Evolutionary conservation across 2,329 filamentous ascomycete genomes (phyloP).

Genomic region (Diaporthe velutina): DNA sequence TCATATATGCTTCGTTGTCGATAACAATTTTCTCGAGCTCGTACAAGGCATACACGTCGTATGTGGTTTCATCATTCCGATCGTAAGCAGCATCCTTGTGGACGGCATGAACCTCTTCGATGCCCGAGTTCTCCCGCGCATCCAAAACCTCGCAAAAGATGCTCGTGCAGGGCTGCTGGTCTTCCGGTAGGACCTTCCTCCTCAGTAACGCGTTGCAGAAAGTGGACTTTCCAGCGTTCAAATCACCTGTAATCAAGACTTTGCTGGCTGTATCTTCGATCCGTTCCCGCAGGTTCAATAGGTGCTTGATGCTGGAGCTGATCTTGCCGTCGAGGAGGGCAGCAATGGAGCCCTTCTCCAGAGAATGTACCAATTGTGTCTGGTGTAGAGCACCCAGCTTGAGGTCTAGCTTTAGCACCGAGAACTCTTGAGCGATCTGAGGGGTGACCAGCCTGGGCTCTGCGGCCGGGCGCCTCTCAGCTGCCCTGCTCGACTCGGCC

Average conservation of each 20-base stretch:
- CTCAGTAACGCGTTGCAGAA: slow-evolving; percentile 98
- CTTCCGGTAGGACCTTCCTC: slow-evolving; percentile 92
- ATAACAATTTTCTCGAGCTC: slow-evolving; percentile 91
- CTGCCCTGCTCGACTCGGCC: slow-evolving; percentile 80
- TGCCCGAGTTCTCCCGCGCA: slow-evolving; percentile 86
- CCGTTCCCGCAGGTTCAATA: slow-evolving; percentile 86
- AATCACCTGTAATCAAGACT: slow-evolving; percentile 92
- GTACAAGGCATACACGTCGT: slow-evolving; percentile 83
- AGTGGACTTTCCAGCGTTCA: slow-evolving; percentile 98
- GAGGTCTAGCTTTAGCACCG: slow-evolving; percentile 92
- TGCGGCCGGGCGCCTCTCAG: slow-evolving; percentile 69
- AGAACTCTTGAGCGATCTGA: slow-evolving; percentile 96
- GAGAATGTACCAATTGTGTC: slow-evolving; percentile 90
- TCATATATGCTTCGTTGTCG: slow-evolving; percentile 88
- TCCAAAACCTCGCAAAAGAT: slow-evolving; percentile 99
- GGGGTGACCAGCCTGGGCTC: slow-evolving; percentile 91
- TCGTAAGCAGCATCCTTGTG: slow-evolving; percentile 85
- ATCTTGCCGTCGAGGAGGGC: slow-evolving; percentile 94
- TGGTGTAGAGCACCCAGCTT: slow-evolving; percentile 91
- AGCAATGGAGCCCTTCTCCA: slow-evolving; percentile 93
- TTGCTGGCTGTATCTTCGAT: slow-evolving; percentile 99
- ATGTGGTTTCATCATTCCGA: slow-evolving; percentile 92
- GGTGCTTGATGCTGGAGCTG: slow-evolving; percentile 90
- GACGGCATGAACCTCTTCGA: slow-evolving; percentile 97
- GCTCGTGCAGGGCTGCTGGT: slow-evolving; percentile 97